Conservation (phyloP, 345 rosid genomes). For the Trapa bicornis region DNA sequence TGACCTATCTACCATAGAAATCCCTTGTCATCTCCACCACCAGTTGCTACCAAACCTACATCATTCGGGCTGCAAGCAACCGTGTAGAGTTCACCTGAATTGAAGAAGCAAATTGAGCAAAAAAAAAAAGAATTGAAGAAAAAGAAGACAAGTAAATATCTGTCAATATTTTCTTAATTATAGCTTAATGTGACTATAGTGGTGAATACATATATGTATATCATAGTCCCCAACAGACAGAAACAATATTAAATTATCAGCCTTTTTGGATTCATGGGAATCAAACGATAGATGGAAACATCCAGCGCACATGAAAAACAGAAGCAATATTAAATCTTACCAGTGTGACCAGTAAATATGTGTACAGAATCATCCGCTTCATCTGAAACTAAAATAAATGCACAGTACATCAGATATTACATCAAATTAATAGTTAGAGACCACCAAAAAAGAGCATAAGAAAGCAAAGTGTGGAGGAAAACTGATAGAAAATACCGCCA, state of each 20-base stretch:
- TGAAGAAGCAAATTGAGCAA: no score
- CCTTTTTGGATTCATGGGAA: background rate
- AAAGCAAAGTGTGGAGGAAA: no score
- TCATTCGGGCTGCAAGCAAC: slow-evolving; percentile 72
- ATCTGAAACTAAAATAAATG: slow-evolving; percentile 23
- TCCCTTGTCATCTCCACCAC: slow-evolving; percentile 80
- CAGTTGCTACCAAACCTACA: slow-evolving; percentile 73
- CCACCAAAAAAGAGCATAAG: no score
- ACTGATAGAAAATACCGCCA: no score
- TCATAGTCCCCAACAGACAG: background rate
- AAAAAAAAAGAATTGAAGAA: no score
- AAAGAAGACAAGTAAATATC: no score
- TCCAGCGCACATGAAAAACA: background rate
- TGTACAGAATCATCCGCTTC: slow-evolving; percentile 77
- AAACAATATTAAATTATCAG: background rate
- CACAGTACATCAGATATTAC: background rate
- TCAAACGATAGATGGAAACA: background rate
- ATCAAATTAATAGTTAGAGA: background rate
- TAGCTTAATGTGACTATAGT: background rate
- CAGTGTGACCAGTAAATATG: slow-evolving; percentile 81
- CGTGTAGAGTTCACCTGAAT: slow-evolving; percentile 37
- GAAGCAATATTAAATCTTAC: slow-evolving; percentile 16
- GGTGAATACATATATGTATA: no score
- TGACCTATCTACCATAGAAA: slow-evolving; percentile 80
- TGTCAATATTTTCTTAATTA: background rate